Conservation (phyloP, 2,329 filamentous ascomycete species). For the Bisporella sp. region DNA sequence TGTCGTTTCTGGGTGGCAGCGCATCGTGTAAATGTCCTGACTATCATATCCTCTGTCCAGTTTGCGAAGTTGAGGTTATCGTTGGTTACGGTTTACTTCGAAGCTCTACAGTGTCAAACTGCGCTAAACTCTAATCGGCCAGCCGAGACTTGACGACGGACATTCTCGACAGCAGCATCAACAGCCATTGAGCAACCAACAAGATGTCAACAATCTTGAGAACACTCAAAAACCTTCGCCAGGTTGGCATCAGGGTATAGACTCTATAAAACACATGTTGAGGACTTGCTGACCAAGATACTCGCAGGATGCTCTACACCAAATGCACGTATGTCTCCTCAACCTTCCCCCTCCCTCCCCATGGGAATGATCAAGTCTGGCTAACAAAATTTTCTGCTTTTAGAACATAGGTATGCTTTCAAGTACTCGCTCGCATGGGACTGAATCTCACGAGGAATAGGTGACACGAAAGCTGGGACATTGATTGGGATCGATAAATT, state of each 20-base stretch:
- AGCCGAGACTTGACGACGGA: conserved; percentile 7
- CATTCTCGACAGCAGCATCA: conserved; percentile 8
- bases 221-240: conserved; percentile 80
- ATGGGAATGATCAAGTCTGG: conserved; percentile 9
- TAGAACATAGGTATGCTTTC: conserved; percentile 25
- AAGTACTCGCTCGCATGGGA: background rate
- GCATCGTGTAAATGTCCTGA: conserved; percentile 28
- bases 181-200: conserved; percentile 26
- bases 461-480: conserved; percentile 91
- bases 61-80: too few relatives aligned
- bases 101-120: too few relatives aligned
- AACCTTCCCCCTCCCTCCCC: conserved; percentile 15
- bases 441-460: conserved; percentile 37
- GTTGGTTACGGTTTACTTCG: too few relatives aligned
- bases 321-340: conserved; percentile 72
- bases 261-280: background rate
- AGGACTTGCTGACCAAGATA: conserved; percentile 30
- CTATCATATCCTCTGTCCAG: conserved; percentile 26
- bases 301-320: conserved; percentile 76
- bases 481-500: conserved; percentile 80
- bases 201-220: conserved; percentile 87
- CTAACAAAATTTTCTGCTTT: conserved; percentile 13
- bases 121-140: conserved; percentile 8
- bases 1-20: conserved; percentile 22
- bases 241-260: conserved; percentile 77